These are phyloP conservation scores for Botrytis deweyae DNA, from an alignment of 2,329 filamentous ascomycete genomes.

Conservation along the genomic window DNA sequence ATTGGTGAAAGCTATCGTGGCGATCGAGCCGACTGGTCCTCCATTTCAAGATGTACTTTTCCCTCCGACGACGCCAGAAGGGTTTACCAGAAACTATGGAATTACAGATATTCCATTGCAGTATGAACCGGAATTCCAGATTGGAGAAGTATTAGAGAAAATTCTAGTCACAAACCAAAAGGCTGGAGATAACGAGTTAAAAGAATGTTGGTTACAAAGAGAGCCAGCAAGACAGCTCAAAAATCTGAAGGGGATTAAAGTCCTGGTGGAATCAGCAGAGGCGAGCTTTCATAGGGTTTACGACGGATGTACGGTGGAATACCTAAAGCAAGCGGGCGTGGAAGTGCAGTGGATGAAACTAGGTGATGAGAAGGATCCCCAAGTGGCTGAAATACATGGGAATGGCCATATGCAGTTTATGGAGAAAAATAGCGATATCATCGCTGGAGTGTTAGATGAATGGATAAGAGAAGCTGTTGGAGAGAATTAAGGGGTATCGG, in stretches of 20 bases:
- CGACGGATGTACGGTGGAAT: conserved; percentile 46
- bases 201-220: conserved; percentile 41
- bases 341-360: conserved; percentile 42
- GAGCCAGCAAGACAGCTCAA: conserved; percentile 40
- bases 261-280: conserved; percentile 45
- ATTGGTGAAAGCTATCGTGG: conserved; percentile 45
- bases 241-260: conserved; percentile 41
- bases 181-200: not conserved
- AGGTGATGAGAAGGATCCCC: conserved; percentile 30
- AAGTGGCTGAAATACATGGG: conserved; percentile 41
- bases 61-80: conserved; percentile 17
- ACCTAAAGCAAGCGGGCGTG: conserved; percentile 47
- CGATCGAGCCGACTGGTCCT: conserved; percentile 49
- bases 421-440: conserved; percentile 48
- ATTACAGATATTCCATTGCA: conserved; percentile 50
- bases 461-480: conserved; percentile 31
- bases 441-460: conserved; percentile 38
- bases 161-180: not conserved
- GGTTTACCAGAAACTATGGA: conserved; percentile 45
- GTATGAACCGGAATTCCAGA: conserved; percentile 37
- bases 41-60: conserved; percentile 45
- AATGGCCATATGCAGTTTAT: conserved; percentile 52
- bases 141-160: not conserved
- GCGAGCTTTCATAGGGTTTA: conserved; percentile 49
- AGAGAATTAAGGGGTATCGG: not conserved